A percentile compares a stretch with the other conserved stretches of the same genome.
phyloP scores from a whole-genome alignment of 257 asterid genomes.

The Osmanthus fragrans region DNA sequence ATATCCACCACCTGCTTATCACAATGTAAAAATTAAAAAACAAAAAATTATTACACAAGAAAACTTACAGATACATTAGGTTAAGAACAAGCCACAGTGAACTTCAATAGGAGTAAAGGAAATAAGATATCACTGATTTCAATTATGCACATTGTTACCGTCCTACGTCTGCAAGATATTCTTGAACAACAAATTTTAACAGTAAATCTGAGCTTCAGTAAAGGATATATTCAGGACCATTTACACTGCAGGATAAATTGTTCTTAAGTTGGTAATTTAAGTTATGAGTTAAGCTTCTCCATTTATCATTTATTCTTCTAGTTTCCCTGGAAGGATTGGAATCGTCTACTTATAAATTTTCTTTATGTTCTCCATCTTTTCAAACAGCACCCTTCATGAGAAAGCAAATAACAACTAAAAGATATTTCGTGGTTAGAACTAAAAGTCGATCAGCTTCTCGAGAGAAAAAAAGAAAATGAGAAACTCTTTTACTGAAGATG shows the following conservation, averaged over 20 bases:
- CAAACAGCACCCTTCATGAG: not conserved
- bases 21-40: conserved; percentile 8
- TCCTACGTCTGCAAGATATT: not conserved
- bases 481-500: not conserved
- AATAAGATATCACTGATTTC: not conserved
- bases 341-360: too few species aligned
- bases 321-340: too few species aligned
- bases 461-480: not conserved
- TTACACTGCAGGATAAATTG: not conserved
- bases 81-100: not conserved
- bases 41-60: not conserved
- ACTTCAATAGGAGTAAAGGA: not conserved
- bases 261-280: not conserved
- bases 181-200: not conserved
- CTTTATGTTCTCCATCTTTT: not conserved
- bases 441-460: not conserved
- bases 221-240: not conserved
- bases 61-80: not conserved
- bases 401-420: too few species aligned
- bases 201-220: not conserved
- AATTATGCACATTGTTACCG: not conserved
- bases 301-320: too few species aligned
- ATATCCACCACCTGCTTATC: conserved; percentile 79
- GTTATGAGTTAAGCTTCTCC: too few species aligned
- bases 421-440: not conserved